These are phyloP conservation scores for Candida anutae DNA, from an alignment of 1,139 yeast genomes.

Conservation along the genomic window DNA sequence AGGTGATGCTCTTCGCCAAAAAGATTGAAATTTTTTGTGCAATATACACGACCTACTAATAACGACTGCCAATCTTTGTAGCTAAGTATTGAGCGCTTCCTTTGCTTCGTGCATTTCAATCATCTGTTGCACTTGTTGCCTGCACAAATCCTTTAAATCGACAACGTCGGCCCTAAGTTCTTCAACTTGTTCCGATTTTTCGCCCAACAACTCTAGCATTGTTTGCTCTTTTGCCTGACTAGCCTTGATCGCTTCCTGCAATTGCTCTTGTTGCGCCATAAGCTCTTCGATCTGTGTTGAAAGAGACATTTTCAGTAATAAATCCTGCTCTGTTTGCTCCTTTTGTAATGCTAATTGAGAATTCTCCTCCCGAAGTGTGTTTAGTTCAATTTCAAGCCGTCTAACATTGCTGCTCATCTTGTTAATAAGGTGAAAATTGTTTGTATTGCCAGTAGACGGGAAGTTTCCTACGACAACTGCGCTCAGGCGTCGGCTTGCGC, in stretches of 20 bases:
- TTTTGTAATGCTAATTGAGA: constrained; percentile 48
- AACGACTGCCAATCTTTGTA: background rate
- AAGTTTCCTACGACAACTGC: constrained; percentile 9
- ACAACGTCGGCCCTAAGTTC: constrained; percentile 83
- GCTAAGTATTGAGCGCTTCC: background rate
- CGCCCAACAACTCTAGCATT: constrained; percentile 74
- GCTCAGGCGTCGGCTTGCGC: constrained; percentile 1
- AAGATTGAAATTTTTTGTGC: background rate
- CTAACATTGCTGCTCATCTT: constrained; percentile 71
- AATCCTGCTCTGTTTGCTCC: constrained; percentile 59
- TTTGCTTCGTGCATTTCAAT: constrained; percentile 47
- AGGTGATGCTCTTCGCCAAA: constrained; percentile 2
- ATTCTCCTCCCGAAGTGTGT: constrained; percentile 59
- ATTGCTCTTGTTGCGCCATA: constrained; percentile 23
- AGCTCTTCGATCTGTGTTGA: constrained; percentile 41
- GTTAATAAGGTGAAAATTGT: constrained; percentile 54
- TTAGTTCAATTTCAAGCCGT: constrained; percentile 69
- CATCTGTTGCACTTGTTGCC: constrained; percentile 80
- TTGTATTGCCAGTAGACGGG: constrained; percentile 10
- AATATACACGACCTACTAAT: background rate
- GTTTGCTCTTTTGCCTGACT: constrained; percentile 37
- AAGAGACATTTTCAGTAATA: constrained; percentile 37
- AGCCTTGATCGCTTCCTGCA: constrained; percentile 29
- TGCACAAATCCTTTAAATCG: constrained; percentile 78
- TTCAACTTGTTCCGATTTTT: constrained; percentile 77